Base-by-base conservation (phyloP, 2,329 filamentous ascomycete species). In the Alternaria longipes region DNA sequence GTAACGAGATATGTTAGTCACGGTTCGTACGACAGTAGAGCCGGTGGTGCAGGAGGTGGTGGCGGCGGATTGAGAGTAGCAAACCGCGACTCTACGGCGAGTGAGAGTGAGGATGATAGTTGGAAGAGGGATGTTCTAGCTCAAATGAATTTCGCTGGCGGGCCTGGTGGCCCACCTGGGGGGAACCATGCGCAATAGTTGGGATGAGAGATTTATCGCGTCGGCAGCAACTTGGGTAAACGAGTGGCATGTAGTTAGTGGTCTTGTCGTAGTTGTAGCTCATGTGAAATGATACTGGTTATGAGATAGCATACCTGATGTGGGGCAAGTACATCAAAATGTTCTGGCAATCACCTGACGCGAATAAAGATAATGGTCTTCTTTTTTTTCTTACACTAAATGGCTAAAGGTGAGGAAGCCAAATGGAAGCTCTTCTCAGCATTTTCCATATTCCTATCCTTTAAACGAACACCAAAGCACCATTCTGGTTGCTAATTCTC, bases 51-150 rank as follows among this genome's bases (percentile, higher is more conserved):
- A 6, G 63, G 60, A 3, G 67, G 80, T 20, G 78, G 80, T 1
- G 67, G 72, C 30, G 80, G 80, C 20, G 78, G 80, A 1, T 65
- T 83, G 49, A 60, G 81, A 50, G 76, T 84, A 5, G 80, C 81
- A 41, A 83, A 83, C 62, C 69, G 77, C 3, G 75, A 71, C 50
- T 67, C 64, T 4, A 69, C 63, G 42, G 62, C 76, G 63, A 67
- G 67, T 58, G 61, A 71, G 11, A 50, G 57, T 6, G 47, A 51
- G 16, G 60, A 60, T n/a, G 57, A 65, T 7, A 54, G 53, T 30
- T 68, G 64, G 64, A 60, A 46, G n/a, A 54, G 60, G 9, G 64
- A 66, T 47, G 57, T 61, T n/a, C 55, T 67, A 42, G 64, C 64
- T n/a, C 60, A 62, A 20, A 64, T 68, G 54, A 61, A 65, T 47